Percentiles rank a stretch among this genome's conserved stretches.
phyloP scores from a whole-genome alignment of 495 filamentous ascomycete species.

The Neurospora sp. region DNA sequence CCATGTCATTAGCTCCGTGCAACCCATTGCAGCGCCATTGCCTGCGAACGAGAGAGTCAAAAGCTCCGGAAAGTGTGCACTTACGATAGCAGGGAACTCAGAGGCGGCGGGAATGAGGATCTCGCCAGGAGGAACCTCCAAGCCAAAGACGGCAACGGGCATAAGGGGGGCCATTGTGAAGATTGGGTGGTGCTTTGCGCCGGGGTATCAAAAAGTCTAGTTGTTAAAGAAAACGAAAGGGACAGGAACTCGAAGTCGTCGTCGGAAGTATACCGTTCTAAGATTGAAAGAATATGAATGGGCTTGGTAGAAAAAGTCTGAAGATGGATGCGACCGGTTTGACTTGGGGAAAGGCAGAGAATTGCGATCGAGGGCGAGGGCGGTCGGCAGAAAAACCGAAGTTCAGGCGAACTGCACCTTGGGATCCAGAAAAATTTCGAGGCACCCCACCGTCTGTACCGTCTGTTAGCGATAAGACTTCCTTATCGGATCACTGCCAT shows the following conservation, averaged over 20 bases:
- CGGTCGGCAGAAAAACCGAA: constrained; percentile 12
- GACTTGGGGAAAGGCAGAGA: not conserved
- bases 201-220: not conserved
- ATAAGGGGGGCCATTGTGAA: constrained; percentile 27
- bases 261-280: not conserved
- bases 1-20: not conserved
- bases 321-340: not conserved
- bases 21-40: not conserved
- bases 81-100: constrained; percentile 73
- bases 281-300: not conserved
- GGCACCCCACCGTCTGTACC: constrained; percentile 9
- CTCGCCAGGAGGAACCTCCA: constrained; percentile 74
- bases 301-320: not conserved
- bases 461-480: constrained; percentile 12
- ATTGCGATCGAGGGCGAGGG: not conserved
- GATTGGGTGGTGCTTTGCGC: not conserved
- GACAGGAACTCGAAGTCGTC: not conserved
- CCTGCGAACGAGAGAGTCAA: not conserved
- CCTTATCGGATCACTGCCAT: constrained; percentile 14
- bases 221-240: not conserved
- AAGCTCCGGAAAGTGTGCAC: constrained; percentile 25
- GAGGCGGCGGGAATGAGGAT: constrained; percentile 61
- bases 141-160: constrained; percentile 80
- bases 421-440: constrained; percentile 14
- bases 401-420: constrained; percentile 3